Base-by-base conservation (phyloP, 108 stramenopile genomes). In the Cyclostephanos invisitatus region DNA sequence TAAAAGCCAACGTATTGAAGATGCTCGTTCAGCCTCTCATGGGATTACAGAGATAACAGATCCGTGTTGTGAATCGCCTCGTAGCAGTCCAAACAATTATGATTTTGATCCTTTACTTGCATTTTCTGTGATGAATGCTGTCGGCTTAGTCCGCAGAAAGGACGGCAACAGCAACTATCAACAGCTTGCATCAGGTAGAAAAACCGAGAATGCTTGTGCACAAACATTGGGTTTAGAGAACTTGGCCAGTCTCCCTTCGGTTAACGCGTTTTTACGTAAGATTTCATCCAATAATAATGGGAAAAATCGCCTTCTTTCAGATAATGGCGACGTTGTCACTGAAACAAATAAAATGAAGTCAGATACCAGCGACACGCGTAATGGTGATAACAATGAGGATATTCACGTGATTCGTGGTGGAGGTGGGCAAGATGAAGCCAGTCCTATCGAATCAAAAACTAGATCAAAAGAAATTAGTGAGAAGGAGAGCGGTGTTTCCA, bases 41-140 rank as follows among this genome's bases (percentile, higher is more conserved):
- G 28, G 21, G 40, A 20, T 18, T 61, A 21, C n/a, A 22, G 36
- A 42, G 12, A 29, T 20, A 63, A 32, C 36, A 10, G 51, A 63
- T 54, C 21, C 18, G 28, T 38, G 37, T 2, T 38, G 28, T 4
- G 40, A 72, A 49, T n/a, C 36, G 35, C 14, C 18, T 36, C 49
- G 62, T 27, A 21, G 14, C 17, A 29, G 12, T 40, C 10, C 66
- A 58, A 68, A 67, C 10, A 28, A 37, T n/a, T 48, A 4, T 12
- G 48, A 63, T 11, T 62, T 86, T 21, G 87, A 91, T 59, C 86
- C 89, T n/a, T 67, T 83, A 12, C 67, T 92, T 58, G 80, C 86
- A 35, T 88, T 88, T 70, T 83, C 83, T 37, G 89, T 92, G 10
- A 67, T 92, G 70, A 70, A 76, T 51, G 82, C 87, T 17, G 66